Percentiles rank a stretch among this genome's conserved stretches.
Evolutionary conservation across 495 filamentous ascomycete genomes (phyloP).

Genomic region (Annulohypoxylon maeteangense): DNA sequence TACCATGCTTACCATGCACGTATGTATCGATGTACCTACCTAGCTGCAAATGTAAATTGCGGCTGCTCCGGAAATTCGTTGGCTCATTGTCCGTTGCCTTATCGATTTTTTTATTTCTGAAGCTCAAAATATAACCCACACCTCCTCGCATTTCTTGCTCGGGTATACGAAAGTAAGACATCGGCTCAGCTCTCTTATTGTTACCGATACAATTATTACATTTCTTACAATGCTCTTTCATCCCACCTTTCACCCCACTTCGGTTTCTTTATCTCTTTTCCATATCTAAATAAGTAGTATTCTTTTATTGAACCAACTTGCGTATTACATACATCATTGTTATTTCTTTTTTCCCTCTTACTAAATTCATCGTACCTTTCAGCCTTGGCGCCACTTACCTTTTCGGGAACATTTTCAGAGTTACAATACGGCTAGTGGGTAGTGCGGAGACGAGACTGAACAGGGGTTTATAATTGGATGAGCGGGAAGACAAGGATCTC

Average conservation of each 20-base stretch:
- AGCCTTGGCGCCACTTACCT: constrained; percentile 27
- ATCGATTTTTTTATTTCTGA: constrained; percentile 17
- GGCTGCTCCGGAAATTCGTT: constrained; percentile 41
- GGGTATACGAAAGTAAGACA: background rate
- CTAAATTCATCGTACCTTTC: background rate
- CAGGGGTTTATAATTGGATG: constrained; percentile 40
- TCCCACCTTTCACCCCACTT: background rate
- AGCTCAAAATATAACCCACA: background rate
- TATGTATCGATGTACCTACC: constrained; percentile 21
- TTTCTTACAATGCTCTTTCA: background rate
- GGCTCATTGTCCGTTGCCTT: constrained; percentile 19
- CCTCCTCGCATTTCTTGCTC: background rate
- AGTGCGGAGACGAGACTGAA: constrained; percentile 36
- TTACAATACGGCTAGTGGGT: constrained; percentile 22
- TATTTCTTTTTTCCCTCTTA: constrained; percentile 15
- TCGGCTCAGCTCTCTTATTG: background rate
- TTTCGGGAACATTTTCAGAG: constrained; percentile 23
- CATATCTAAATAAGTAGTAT: background rate
- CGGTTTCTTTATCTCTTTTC: constrained; percentile 6
- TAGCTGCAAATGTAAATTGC: constrained; percentile 34
- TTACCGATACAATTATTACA: no score
- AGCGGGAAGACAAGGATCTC: constrained; percentile 39
- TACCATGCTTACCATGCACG: background rate
- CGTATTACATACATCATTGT: background rate
- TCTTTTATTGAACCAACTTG: background rate